These are phyloP conservation scores for Thyridium curvatum DNA, from an alignment of 2,329 filamentous ascomycete species.

Conservation along the genomic window DNA sequence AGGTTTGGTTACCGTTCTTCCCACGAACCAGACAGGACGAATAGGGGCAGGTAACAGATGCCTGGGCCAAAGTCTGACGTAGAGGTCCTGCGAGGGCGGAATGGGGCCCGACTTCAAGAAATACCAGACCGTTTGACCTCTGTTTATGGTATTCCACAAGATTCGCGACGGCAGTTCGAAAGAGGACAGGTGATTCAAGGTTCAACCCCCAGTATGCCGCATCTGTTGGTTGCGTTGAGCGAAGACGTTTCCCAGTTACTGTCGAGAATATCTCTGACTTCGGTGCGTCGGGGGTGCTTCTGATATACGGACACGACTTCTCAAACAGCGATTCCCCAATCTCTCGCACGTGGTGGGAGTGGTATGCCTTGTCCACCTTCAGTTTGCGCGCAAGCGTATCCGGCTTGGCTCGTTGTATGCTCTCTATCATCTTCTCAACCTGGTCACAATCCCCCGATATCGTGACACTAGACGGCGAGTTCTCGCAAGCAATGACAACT, in stretches of 20 bases:
- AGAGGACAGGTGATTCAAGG: constrained; percentile 6
- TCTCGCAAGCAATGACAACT: constrained; percentile 15
- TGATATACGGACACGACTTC: too few relatives aligned
- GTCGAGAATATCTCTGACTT: constrained; percentile 13
- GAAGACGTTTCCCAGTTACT: constrained; percentile 13
- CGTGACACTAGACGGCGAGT: constrained; percentile 16
- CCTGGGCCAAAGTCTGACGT: too few relatives aligned
- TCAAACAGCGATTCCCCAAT: constrained; percentile 15
- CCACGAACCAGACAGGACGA: too few relatives aligned
- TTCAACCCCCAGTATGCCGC: background rate
- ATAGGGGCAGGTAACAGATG: too few relatives aligned
- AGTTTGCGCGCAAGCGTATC: constrained; percentile 26
- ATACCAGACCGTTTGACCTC: too few relatives aligned
- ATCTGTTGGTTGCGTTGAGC: constrained; percentile 10
- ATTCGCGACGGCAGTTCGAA: constrained; percentile 5
- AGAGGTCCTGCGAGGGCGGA: too few relatives aligned
- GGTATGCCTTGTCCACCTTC: constrained; percentile 34
- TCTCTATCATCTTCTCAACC: constrained; percentile 18
- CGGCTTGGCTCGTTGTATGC: constrained; percentile 17
- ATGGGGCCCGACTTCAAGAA: too few relatives aligned
- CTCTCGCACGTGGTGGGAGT: constrained; percentile 32
- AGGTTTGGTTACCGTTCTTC: too few relatives aligned
- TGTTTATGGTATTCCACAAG: too few relatives aligned
- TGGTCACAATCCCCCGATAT: constrained; percentile 16
- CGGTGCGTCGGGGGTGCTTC: too few relatives aligned